Percentiles rank a stretch among this genome's conserved stretches.
Evolutionary conservation across 306 rosid genomes (phyloP).

Genomic region (Citrullus colocynthis): DNA sequence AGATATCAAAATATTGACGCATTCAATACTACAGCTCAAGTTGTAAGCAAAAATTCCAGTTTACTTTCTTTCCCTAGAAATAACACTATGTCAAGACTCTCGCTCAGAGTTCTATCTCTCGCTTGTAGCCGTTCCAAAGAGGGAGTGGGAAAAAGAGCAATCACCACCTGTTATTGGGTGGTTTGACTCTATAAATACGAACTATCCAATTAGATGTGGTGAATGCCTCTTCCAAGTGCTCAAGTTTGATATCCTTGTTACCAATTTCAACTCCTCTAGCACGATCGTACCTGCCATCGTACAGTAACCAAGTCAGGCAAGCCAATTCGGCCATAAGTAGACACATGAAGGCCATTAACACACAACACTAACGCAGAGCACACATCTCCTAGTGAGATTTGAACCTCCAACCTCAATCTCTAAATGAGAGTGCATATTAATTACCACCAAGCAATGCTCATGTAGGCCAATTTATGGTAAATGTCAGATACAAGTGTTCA

Average conservation of each 20-base stretch:
- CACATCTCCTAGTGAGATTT: not conserved
- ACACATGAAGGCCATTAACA: not conserved
- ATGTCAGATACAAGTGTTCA: not conserved
- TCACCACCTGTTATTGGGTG: constrained; percentile 95
- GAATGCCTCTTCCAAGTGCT: constrained; percentile 93
- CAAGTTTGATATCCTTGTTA: constrained; percentile 87
- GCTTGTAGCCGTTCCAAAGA: not conserved
- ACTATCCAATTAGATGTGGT: constrained; percentile 98
- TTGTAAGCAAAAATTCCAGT: constrained; percentile 10
- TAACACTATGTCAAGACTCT: not conserved
- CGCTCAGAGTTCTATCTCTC: not conserved
- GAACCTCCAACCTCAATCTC: not conserved
- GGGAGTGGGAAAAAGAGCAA: not conserved
- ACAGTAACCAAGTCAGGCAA: not conserved
- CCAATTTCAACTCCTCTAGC: constrained; percentile 99
- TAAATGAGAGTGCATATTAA: too few relatives aligned
- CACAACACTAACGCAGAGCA: not conserved
- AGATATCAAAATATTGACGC: not conserved
- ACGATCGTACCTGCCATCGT: constrained; percentile 71
- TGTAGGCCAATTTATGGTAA: too few relatives aligned
- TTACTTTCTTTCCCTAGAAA: not conserved
- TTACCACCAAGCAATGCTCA: not conserved
- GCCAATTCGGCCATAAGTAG: not conserved
- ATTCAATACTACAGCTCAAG: constrained; percentile 6
- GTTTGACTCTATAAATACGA: constrained; percentile 97